Evolutionary conservation across 495 filamentous ascomycete species (phyloP), one percentile per base, ranked within the genome.

Genomic region (Penicillium nucicola): DNA sequence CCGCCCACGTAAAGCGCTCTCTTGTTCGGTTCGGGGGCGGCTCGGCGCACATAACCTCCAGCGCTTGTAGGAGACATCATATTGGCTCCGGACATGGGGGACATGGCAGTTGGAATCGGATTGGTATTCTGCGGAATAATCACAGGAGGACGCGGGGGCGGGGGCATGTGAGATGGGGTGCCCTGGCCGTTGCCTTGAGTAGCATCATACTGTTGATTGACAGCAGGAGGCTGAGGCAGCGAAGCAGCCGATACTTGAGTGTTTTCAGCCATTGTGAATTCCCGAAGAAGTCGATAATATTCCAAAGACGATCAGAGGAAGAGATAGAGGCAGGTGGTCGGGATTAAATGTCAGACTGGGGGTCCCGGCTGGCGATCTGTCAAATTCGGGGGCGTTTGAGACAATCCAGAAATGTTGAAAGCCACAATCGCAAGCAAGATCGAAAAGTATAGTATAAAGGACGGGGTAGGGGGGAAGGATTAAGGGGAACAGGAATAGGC

Each of bases 1-100:
- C 93, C 93, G 28, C 93, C 93, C 38, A 99, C 92, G 57, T 99
- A 99, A 38, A 99, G 76, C 35, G 93, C 93, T 58, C 95, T 81
- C 81, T 99, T 99, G 78, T 99, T 99, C 36, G 93, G 93, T 74
- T 99, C 93, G 42, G 93, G 93, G 14, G 93, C 93, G 25, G 91
- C 89, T 57, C 93, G 92, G 60, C 93, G 90, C 39, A 90, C 85
- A 58, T 87, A 92, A 41, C 89, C 85, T 37, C 85, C 89, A 39
- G 81, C 82, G 52, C 83, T 89, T 60, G 83, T 85, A 31, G 89
- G 88, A 34, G 92, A 96, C 77, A 92, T 86, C 68, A 95, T 84
- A 37, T 72, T 79, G 57, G 76, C 36, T 30, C 46, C 82, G 35
- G 83, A 87, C 86, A 90, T 85, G 9, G 90, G 89, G 40, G 90